These are phyloP conservation scores for Infundibulicybe gibba DNA, from an alignment of 768 basidiomycete genomes.

Conservation along the genomic window DNA sequence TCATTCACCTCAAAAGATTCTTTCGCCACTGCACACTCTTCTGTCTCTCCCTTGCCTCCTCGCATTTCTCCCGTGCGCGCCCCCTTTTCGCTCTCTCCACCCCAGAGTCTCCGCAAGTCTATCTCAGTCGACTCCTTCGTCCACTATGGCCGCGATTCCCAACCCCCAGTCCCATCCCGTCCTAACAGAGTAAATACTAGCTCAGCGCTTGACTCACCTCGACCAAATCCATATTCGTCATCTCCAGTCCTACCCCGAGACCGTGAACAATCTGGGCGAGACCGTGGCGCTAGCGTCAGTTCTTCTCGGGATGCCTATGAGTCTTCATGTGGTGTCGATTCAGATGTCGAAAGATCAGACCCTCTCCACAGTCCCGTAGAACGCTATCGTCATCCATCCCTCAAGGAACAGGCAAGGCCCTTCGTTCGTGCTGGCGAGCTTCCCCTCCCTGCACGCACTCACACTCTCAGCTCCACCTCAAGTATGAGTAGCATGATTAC, in stretches of 20 bases:
- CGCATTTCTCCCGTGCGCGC: constrained; percentile 13
- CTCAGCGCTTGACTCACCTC: constrained; percentile 20
- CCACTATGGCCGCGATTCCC: constrained; percentile 34
- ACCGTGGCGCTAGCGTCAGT: constrained; percentile 55
- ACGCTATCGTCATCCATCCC: constrained; percentile 43
- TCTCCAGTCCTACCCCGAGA: constrained; percentile 4
- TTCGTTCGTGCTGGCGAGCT: constrained; percentile 55
- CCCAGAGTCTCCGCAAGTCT: constrained; percentile 61
- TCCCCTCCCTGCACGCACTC: constrained; percentile 56
- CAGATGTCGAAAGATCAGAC: constrained; percentile 53
- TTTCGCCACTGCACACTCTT: constrained; percentile 39
- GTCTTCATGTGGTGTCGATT: constrained; percentile 32
- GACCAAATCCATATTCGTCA: constrained; percentile 7
- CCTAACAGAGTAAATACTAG: constrained; percentile 34
- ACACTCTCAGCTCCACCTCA: constrained; percentile 32
- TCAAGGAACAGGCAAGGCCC: constrained; percentile 39
- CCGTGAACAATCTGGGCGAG: constrained; percentile 33
- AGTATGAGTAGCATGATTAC: constrained; percentile 34
- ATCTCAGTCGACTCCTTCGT: constrained; percentile 77
- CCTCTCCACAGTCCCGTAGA: constrained; percentile 34
- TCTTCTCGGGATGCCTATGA: constrained; percentile 38
- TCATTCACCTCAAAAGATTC: constrained; percentile 32
- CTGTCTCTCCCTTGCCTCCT: constrained; percentile 24
- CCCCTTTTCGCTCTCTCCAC: constrained; percentile 24
- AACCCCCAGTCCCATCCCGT: constrained; percentile 26